Evolutionary conservation across 495 filamentous ascomycete species (phyloP).

Genomic region (Rhypophila decipiens): DNA sequence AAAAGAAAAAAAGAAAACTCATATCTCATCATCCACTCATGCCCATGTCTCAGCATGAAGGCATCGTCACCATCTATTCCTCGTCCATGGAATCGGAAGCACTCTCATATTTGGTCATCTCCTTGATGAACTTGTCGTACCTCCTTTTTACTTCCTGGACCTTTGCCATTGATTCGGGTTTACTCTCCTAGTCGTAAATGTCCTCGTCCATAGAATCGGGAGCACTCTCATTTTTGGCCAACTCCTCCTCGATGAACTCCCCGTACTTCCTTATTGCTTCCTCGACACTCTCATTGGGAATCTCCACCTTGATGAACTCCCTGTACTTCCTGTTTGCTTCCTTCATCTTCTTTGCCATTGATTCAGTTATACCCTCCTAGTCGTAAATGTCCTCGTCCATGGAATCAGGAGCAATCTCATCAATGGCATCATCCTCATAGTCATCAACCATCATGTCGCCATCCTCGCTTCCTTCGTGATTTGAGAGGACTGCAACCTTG

Average conservation of each 20-base stretch:
- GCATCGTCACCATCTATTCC: no score
- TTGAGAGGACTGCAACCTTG: constrained; percentile 72
- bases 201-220: constrained; percentile 69
- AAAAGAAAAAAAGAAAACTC: no score
- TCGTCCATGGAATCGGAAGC: constrained; percentile 68
- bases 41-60: no score
- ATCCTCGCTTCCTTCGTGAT: constrained; percentile 60
- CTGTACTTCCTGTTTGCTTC: no score
- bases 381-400: constrained; percentile 75
- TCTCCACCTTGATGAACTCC: no score
- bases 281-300: no score
- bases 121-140: no score
- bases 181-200: constrained; percentile 51
- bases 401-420: constrained; percentile 60
- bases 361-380: constrained; percentile 8
- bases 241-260: constrained; percentile 56
- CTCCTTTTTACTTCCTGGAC: no score
- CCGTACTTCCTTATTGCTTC: no score
- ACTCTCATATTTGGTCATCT: constrained; percentile 63
- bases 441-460: constrained; percentile 63
- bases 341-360: neutral
- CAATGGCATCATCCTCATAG: constrained; percentile 61
- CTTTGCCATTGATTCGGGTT: neutral
- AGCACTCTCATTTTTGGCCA: constrained; percentile 60
- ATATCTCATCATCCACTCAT: no score